Conservation (phyloP, 106 monocot species). For the Narthecium ossifragum region DNA sequence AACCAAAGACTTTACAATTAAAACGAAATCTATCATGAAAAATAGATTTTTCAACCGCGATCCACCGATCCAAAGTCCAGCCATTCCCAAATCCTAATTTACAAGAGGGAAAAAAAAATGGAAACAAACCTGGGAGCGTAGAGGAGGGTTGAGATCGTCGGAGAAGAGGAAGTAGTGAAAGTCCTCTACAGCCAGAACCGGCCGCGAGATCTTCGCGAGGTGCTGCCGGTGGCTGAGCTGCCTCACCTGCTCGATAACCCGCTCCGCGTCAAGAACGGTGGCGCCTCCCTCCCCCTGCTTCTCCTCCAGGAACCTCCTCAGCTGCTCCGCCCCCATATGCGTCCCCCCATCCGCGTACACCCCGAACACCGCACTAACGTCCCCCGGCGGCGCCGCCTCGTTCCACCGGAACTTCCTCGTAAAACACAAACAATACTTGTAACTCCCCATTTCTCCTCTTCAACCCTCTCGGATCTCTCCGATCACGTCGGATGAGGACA, state of each 20-base stretch:
- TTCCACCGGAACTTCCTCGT: slow-evolving; percentile 61
- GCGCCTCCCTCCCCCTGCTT: slow-evolving; percentile 19
- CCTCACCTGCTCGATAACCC: slow-evolving; percentile 50
- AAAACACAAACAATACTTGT: slow-evolving; percentile 78
- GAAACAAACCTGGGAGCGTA: slow-evolving; percentile 30
- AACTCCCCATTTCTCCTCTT: slow-evolving; percentile 44
- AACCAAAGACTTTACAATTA: too few relatives aligned
- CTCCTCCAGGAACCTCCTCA: slow-evolving; percentile 55
- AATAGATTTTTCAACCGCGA: too few relatives aligned
- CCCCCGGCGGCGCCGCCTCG: slow-evolving; percentile 58
- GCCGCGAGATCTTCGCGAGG: slow-evolving; percentile 18
- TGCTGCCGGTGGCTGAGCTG: slow-evolving; percentile 19
- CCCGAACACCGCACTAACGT: slow-evolving; percentile 48
- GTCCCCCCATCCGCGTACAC: slow-evolving; percentile 32
- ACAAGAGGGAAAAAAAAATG: neutral
- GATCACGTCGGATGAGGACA: neutral
- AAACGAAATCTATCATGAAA: too few relatives aligned
- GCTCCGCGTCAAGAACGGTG: slow-evolving; percentile 33
- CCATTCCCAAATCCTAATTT: too few relatives aligned
- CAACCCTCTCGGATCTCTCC: neutral
- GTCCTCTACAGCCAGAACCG: slow-evolving; percentile 47
- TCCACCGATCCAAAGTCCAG: neutral
- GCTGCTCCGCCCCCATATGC: slow-evolving; percentile 46
- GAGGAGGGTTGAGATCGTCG: slow-evolving; percentile 65
- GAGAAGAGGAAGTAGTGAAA: slow-evolving; percentile 69